These are phyloP conservation scores for Aquilaria sinensis DNA, from an alignment of 345 rosid species.

Conservation along the genomic window DNA sequence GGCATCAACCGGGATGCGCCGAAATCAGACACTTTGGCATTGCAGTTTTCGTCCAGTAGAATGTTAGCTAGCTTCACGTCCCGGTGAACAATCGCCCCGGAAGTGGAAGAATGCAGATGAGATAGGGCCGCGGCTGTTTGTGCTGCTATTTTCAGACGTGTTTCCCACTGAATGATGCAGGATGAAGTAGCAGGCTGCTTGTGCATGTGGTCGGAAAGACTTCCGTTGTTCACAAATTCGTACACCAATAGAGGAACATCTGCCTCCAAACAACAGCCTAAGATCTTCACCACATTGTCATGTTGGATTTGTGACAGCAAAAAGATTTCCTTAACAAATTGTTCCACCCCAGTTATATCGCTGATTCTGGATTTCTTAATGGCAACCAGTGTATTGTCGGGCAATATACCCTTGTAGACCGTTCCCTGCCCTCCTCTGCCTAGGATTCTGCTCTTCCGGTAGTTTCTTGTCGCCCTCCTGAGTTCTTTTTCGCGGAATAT, in stretches of 20 bases:
- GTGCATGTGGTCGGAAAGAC: conserved; percentile 8
- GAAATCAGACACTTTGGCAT: conserved; percentile 7
- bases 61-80: conserved; percentile 8
- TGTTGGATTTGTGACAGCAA: conserved; percentile 11
- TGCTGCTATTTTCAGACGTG: background rate
- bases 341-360: conserved; percentile 24
- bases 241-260: conserved; percentile 9
- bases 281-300: conserved; percentile 6
- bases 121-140: conserved; percentile 8
- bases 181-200: background rate
- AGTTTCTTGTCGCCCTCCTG: conserved; percentile 21
- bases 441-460: conserved; percentile 14
- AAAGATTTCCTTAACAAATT: conserved; percentile 19
- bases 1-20: conserved; percentile 7
- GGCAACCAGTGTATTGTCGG: conserved; percentile 19
- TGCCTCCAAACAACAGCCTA: conserved; percentile 6
- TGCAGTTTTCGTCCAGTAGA: conserved; percentile 5
- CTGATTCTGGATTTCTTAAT: conserved; percentile 28
- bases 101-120: conserved; percentile 7
- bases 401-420: conserved; percentile 27
- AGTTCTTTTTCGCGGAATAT: conserved; percentile 22
- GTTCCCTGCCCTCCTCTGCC: conserved; percentile 33
- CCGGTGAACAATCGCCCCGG: conserved; percentile 3
- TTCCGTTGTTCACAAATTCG: conserved; percentile 3
- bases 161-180: background rate